These are phyloP conservation scores for Acrocalymma vagum DNA, from an alignment of 2,329 filamentous ascomycete species.

Conservation along the genomic window DNA sequence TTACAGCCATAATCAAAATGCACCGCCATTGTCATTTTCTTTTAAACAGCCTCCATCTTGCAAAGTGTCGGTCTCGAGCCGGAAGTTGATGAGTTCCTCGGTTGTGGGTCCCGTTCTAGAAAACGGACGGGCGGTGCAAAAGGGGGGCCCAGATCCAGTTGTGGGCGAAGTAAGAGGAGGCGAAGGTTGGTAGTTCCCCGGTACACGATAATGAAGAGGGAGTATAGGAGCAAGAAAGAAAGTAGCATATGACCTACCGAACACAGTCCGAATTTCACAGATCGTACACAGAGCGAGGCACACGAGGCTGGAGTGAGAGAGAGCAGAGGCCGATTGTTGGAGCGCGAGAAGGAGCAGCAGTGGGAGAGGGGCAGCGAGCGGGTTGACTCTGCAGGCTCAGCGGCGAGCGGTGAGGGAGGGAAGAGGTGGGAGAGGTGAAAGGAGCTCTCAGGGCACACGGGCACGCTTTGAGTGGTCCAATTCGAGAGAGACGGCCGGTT, in stretches of 20 bases:
- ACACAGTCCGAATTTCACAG: slow-evolving; percentile 27
- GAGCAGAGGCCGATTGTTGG: slow-evolving; percentile 18
- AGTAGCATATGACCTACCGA: slow-evolving; percentile 35
- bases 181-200: slow-evolving; percentile 4
- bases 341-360: too few species aligned
- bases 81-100: neutral
- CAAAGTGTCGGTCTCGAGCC: too few species aligned
- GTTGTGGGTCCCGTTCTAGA: neutral
- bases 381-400: slow-evolving; percentile 34
- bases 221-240: slow-evolving; percentile 15
- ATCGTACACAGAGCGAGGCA: slow-evolving; percentile 25
- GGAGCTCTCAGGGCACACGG: slow-evolving; percentile 37
- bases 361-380: slow-evolving; percentile 25
- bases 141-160: slow-evolving; percentile 1
- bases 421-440: slow-evolving; percentile 25
- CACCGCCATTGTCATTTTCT: too few species aligned
- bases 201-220: slow-evolving; percentile 2
- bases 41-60: too few species aligned
- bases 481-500: slow-evolving; percentile 46
- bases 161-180: slow-evolving; percentile 1
- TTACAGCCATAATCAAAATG: too few species aligned
- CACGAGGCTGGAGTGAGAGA: slow-evolving; percentile 38
- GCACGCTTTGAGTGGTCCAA: slow-evolving; percentile 41
- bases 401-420: slow-evolving; percentile 38
- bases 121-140: neutral